Base-by-base conservation (phyloP, 257 asterid species). In the Cynanchum wilfordii region DNA sequence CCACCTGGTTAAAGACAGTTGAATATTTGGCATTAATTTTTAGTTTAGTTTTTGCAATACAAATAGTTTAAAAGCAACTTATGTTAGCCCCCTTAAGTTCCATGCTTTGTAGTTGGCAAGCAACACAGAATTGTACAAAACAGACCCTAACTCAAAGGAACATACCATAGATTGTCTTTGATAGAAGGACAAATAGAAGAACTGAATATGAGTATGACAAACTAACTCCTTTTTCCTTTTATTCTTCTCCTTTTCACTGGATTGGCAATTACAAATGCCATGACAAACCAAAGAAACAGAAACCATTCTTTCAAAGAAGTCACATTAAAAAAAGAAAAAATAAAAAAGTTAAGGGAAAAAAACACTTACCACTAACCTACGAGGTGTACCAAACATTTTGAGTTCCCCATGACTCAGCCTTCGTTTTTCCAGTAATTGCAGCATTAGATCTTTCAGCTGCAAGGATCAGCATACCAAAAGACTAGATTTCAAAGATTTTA, bases 311-410 rank as follows among this genome's bases (percentile, higher is more conserved):
- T 19, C 8, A 36, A 15, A 33, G 47, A 4, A 64, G 20, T 36
- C 50, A 50, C 73, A 27, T 49, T 9, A 12, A 10, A 9, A 9
- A 49, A 49, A 1, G 3, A 49, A 45, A 49, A 11, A 12, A 49
- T 10, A 10, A 10, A 3, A 50, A 50, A 50, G n/a, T 0, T 16
- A 4, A 0, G 30, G 13, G 29, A 17, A 2, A 9, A 22, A 58
- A 7, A 49, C 81, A 70, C 89, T 78, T 85, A 94, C 99, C 89
- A 91, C 97, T 76, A 94, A 87, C 78, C 99, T 89, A 50, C 97
- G 97, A 56, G 99, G 97, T 54, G 99, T 91, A 79, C 99, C 96
- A 79, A 47, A 82, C 59, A 93, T 79, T 75, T 80, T 86, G 80
- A 94, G 89, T 79, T 88, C 86, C 70, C 87, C 95, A 74, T 91